Conservation (phyloP, 202 grass and related monocot species). For the Musa balbisiana region DNA sequence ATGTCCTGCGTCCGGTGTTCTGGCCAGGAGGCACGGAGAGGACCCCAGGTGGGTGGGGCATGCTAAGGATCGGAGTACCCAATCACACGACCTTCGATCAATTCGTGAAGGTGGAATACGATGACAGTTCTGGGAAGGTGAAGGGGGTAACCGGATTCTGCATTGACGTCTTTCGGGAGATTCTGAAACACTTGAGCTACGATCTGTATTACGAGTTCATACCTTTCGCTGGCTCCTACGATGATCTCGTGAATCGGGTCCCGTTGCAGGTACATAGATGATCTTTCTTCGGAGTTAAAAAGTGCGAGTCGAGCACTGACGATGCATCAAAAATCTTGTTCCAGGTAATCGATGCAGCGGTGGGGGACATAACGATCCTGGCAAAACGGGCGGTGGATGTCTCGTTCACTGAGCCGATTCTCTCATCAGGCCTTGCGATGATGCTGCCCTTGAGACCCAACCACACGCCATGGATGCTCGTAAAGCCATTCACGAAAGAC, state of each 20-base stretch:
- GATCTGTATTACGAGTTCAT: constrained; percentile 13
- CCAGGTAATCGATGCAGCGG: constrained; percentile 18
- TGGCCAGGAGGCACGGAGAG: constrained; percentile 18
- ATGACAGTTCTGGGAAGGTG: neutral
- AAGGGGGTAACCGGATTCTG: constrained; percentile 25
- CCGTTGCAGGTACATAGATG: constrained; percentile 17
- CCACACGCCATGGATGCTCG: constrained; percentile 18
- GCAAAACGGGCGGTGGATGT: neutral
- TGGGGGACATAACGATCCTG: constrained; percentile 29
- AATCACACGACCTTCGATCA: neutral
- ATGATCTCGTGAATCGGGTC: constrained; percentile 23
- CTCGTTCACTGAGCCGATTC: constrained; percentile 24
- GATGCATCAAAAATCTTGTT: too few relatives aligned
- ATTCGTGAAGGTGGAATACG: constrained; percentile 27
- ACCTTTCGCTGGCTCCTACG: constrained; percentile 4
- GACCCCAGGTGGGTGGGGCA: constrained; percentile 21
- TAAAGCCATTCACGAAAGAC: constrained; percentile 18
- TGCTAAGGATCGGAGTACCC: constrained; percentile 26
- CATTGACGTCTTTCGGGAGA: constrained; percentile 22
- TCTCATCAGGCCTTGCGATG: constrained; percentile 29
- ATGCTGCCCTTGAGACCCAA: constrained; percentile 16
- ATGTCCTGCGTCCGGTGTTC: neutral
- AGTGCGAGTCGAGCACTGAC: too few relatives aligned
- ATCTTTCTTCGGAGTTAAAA: neutral
- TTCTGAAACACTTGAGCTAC: constrained; percentile 2